Evolutionary conservation across 2,329 filamentous ascomycete species (phyloP), one percentile per base, ranked within the genome.

Genomic region (Keithomyces neogunnii): DNA sequence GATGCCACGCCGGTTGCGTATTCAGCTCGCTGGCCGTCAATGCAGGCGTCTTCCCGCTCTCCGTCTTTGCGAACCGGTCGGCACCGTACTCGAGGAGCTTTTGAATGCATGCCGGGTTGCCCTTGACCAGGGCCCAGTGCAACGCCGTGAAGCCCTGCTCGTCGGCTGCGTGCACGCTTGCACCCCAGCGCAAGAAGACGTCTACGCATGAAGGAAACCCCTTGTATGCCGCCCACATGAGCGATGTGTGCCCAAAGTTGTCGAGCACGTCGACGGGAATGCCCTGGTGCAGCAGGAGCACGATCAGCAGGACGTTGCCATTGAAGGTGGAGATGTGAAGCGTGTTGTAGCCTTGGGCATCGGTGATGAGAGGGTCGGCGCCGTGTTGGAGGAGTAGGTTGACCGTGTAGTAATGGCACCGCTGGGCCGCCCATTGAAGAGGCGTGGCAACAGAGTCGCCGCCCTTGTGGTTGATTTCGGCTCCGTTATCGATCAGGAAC

Each of bases 201-300:
- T 97, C 93, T 46, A 97, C 92, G 60, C 89, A 95, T 45, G 86
- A 84, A 0, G 92, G 89, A 65, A 86, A 96, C 36, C 95, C 93
- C 70, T 99, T 99, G 74, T 99, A 99, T 13, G 92, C 92, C 19
- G 93, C 89, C 93, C 93, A 99, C 93, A 99, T 99, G 55, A 99
- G 77, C 54, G 86, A 86, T 1, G 93, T 97, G 69, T 99, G 95
- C 5, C 91, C 89, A 65, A 90, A 92, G 48, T 82, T 82, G 69
- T 99, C 93, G 49, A 86, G 78, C 5, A 93, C 87, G 65, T 99
- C 93, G 55, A 99, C 89, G 13, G 90, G 89, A 54, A 99, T 93
- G 63, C 93, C 90, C 64, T 96, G 91, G 71, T 99, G 93, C 29
- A 99, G 79, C 6, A 99, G 81, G 1, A 99, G 80, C 47, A 91